Conservation (phyloP, 768 basidiomycete species). For the Leccinum variicolor region DNA sequence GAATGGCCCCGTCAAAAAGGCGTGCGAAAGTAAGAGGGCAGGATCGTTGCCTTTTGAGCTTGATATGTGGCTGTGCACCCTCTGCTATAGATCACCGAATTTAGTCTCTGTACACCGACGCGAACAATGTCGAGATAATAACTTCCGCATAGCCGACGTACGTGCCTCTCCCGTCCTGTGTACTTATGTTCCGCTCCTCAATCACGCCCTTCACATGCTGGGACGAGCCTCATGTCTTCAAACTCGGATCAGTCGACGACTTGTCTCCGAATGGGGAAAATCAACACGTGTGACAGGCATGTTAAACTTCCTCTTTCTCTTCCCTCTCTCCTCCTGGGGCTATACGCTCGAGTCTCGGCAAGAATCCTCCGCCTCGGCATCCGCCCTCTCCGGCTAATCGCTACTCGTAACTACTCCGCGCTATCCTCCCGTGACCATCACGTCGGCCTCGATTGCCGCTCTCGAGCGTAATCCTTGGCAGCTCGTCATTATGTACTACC, state of each 20-base stretch:
- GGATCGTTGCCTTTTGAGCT: slow-evolving; percentile 30
- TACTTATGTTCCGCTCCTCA: slow-evolving; percentile 5
- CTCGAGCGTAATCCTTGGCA: background rate
- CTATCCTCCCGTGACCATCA: background rate
- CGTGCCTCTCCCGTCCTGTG: background rate
- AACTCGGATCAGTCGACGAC: slow-evolving; percentile 18
- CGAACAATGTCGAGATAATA: slow-evolving; percentile 9
- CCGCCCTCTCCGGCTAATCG: slow-evolving; percentile 1
- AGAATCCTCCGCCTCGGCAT: slow-evolving; percentile 5
- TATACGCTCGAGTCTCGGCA: slow-evolving; percentile 6
- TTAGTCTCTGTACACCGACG: background rate
- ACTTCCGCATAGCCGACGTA: background rate
- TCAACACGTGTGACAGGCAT: slow-evolving; percentile 24
- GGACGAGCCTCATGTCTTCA: slow-evolving; percentile 19
- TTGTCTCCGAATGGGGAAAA: slow-evolving; percentile 13
- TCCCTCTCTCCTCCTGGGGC: slow-evolving; percentile 8
- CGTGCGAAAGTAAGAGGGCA: slow-evolving; percentile 28
- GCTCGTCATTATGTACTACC: background rate
- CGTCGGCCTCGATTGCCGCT: slow-evolving; percentile 5
- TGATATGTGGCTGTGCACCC: slow-evolving; percentile 27
- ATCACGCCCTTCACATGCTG: slow-evolving; percentile 18
- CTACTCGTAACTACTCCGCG: background rate
- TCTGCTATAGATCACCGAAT: background rate
- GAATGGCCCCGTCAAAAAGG: slow-evolving; percentile 23
- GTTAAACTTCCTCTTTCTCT: slow-evolving; percentile 17